phyloP scores from a whole-genome alignment of 495 filamentous ascomycete genomes.

The Xanthoparmelia taractica region DNA sequence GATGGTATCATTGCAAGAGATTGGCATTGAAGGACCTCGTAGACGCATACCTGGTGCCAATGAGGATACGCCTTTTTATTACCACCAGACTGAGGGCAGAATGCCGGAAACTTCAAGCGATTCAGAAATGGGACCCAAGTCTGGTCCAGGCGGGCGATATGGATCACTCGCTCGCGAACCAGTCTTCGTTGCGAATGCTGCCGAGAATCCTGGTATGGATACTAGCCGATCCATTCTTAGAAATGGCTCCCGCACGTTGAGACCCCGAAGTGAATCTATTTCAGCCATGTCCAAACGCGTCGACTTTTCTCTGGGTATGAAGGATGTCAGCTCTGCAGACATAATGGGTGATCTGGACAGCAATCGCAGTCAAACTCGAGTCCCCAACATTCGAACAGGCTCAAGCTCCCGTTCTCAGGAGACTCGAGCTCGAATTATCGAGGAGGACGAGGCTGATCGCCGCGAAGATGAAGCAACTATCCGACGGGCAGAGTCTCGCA shows the following conservation, averaged over 20 bases:
- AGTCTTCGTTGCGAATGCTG: constrained; percentile 17
- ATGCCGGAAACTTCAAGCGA: background rate
- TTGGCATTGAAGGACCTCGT: constrained; percentile 81
- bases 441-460: constrained; percentile 34
- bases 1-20: constrained; percentile 77
- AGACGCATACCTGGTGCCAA: constrained; percentile 63
- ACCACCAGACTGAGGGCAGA: constrained; percentile 35
- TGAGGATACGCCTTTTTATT: constrained; percentile 52
- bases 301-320: constrained; percentile 70
- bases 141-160: constrained; percentile 16
- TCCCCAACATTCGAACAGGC: constrained; percentile 35
- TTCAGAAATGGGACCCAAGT: constrained; percentile 12
- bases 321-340: constrained; percentile 50
- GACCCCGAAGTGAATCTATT: constrained; percentile 48
- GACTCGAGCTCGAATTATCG: constrained; percentile 39
- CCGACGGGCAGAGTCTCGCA: constrained; percentile 21
- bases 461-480: constrained; percentile 14
- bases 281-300: constrained; percentile 54
- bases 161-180: constrained; percentile 12
- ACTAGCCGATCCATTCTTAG: constrained; percentile 48
- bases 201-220: constrained; percentile 23
- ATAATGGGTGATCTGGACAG: constrained; percentile 64
- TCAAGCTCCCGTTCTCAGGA: constrained; percentile 35
- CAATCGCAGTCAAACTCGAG: constrained; percentile 34
- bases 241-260: constrained; percentile 37